Evolutionary conservation across 2,329 filamentous ascomycete species (phyloP).

Genomic region (Penicillium expansum): DNA sequence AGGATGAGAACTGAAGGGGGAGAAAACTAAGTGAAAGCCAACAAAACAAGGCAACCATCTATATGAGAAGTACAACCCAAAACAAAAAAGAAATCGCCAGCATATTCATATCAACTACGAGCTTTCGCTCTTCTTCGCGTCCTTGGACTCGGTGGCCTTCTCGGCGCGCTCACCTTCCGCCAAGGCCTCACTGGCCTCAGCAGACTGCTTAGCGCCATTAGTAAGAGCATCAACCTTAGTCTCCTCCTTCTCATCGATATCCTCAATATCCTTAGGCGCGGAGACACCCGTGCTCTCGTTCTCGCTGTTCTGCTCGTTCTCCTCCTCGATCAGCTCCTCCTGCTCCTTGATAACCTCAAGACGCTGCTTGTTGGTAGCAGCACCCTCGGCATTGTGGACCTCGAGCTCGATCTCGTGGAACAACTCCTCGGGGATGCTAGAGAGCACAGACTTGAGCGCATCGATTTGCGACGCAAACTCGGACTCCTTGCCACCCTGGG

Average conservation of each 20-base stretch:
- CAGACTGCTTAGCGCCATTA: slow-evolving; percentile 43
- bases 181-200: slow-evolving; percentile 45
- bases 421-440: slow-evolving; percentile 92
- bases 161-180: slow-evolving; percentile 40
- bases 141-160: slow-evolving; percentile 21
- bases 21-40: background rate
- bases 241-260: slow-evolving; percentile 92
- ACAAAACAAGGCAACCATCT: slow-evolving; percentile 10
- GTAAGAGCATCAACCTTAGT: slow-evolving; percentile 52
- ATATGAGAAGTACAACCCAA: slow-evolving; percentile 12
- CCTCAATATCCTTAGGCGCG: slow-evolving; percentile 77
- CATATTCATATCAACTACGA: slow-evolving; percentile 16
- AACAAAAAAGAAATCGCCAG: slow-evolving; percentile 10
- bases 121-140: slow-evolving; percentile 30
- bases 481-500: slow-evolving; percentile 67
- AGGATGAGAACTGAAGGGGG: slow-evolving; percentile 19
- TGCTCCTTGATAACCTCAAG: slow-evolving; percentile 98
- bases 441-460: slow-evolving; percentile 85
- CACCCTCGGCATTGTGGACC: slow-evolving; percentile 93
- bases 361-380: slow-evolving; percentile 97
- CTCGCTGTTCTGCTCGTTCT: slow-evolving; percentile 85
- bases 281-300: slow-evolving; percentile 72
- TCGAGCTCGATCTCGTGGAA: slow-evolving; percentile 99
- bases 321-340: slow-evolving; percentile 95
- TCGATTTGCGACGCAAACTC: slow-evolving; percentile 90